Evolutionary conservation across 352 stramenopile species (phyloP).

Genomic region (Phytophthora lateralis): DNA sequence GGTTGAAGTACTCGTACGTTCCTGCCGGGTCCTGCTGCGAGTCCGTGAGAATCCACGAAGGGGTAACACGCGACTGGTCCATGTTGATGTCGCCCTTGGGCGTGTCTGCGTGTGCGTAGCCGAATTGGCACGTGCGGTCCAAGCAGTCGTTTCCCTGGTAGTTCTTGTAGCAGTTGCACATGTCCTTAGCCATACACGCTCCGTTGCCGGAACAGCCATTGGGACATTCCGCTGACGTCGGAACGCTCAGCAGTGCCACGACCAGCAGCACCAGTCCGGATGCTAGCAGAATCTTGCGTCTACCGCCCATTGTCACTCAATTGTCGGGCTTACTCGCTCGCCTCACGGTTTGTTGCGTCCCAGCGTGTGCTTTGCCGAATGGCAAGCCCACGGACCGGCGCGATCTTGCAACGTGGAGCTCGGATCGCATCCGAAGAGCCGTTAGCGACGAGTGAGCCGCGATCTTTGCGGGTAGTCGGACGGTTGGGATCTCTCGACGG

Average conservation of each 20-base stretch:
- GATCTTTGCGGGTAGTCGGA: background rate
- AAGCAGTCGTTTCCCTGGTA: conserved; percentile 84
- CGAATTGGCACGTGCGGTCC: conserved; percentile 86
- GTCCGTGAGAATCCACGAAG: conserved; percentile 61
- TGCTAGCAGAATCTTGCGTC: conserved; percentile 18
- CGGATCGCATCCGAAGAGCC: conserved; percentile 21
- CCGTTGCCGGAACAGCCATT: conserved; percentile 86
- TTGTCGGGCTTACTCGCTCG: conserved; percentile 1
- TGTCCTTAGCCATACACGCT: conserved; percentile 79
- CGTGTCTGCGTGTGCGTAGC: conserved; percentile 90
- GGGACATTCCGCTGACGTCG: conserved; percentile 57
- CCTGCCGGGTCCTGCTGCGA: conserved; percentile 73
- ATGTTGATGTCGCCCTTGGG: conserved; percentile 95
- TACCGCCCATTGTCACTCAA: conserved; percentile 25
- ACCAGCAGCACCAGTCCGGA: conserved; percentile 26
- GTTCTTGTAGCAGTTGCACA: conserved; percentile 89
- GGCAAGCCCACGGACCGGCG: background rate
- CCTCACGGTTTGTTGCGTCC: conserved; percentile 9
- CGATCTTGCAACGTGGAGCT: conserved; percentile 24
- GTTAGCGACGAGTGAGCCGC: conserved; percentile 24
- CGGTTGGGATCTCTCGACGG: conserved; percentile 18
- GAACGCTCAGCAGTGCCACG: conserved; percentile 26
- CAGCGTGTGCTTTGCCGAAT: conserved; percentile 35
- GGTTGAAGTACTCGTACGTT: conserved; percentile 81
- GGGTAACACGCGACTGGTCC: conserved; percentile 39